A percentile compares a stretch with the other conserved stretches of the same genome.
Conservation (phyloP, 73 alveolate genomes). For the Paramecium biaurelia region DNA sequence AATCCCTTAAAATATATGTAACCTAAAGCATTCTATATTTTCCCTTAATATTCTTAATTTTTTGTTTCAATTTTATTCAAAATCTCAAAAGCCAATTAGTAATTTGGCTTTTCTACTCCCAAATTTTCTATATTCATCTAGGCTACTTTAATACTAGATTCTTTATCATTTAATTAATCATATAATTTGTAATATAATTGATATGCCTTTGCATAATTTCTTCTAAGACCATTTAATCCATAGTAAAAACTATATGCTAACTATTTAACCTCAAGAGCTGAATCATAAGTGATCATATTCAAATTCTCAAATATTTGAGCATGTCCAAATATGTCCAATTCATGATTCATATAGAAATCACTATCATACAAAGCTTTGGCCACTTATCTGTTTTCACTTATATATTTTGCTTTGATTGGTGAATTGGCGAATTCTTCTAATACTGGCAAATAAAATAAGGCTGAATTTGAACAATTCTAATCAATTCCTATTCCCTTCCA, state of each 20-base stretch:
- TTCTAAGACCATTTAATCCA: background rate
- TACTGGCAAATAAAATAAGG: background rate
- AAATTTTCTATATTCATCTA: background rate
- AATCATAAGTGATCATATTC: background rate
- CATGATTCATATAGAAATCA: background rate
- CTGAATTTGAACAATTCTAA: constrained; percentile 15
- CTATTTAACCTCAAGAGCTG: background rate
- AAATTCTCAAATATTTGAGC: background rate
- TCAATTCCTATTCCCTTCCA: background rate
- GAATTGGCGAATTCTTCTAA: constrained; percentile 9
- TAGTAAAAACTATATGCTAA: constrained; percentile 8
- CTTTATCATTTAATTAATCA: background rate
- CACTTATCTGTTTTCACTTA: background rate
- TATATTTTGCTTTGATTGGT: background rate
- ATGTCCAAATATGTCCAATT: background rate
- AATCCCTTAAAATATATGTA: background rate
- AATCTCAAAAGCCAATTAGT: background rate
- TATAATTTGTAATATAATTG: background rate
- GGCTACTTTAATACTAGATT: background rate
- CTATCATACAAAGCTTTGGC: background rate
- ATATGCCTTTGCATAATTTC: background rate
- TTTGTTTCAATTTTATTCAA: background rate
- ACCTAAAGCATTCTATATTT: background rate
- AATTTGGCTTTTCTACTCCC: background rate
- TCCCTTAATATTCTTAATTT: background rate